phyloP scores from a whole-genome alignment of 2,329 filamentous ascomycete species.

The Cercospora zeae-maydis region DNA sequence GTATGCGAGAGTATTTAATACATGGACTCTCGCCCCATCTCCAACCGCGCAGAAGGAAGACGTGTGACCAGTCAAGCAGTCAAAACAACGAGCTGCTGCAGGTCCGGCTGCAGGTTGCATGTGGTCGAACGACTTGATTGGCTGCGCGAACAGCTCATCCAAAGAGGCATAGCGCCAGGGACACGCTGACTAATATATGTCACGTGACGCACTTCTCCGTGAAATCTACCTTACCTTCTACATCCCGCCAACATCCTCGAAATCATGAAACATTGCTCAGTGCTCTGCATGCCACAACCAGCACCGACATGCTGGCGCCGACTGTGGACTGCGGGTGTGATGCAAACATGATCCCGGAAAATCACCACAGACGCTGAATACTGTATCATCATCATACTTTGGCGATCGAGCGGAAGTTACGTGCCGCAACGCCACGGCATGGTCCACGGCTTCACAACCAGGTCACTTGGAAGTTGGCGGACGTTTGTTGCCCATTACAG shows the following conservation, averaged over 20 bases:
- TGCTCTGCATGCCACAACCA: background rate
- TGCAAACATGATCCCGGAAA: background rate
- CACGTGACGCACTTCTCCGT: background rate
- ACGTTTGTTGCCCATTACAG: background rate
- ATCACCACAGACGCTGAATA: background rate
- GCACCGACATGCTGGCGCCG: background rate
- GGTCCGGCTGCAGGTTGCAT: conserved; percentile 18
- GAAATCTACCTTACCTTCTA: background rate
- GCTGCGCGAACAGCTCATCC: conserved; percentile 16
- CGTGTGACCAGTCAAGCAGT: conserved; percentile 17
- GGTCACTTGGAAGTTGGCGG: background rate
- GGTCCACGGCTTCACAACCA: background rate
- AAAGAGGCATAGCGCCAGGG: background rate
- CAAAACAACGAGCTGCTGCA: conserved; percentile 14
- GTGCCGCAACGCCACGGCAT: background rate
- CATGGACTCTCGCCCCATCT: conserved; percentile 5
- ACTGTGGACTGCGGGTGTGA: background rate
- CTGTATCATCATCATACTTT: background rate
- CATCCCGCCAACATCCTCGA: background rate
- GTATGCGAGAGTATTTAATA: conserved; percentile 6
- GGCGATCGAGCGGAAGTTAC: background rate
- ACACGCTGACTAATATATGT: background rate
- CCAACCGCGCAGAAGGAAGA: background rate
- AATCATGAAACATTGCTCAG: background rate
- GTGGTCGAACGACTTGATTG: conserved; percentile 10